phyloP scores from a whole-genome alignment of 2,329 filamentous ascomycete species.

The Diaporthe batatas region DNA sequence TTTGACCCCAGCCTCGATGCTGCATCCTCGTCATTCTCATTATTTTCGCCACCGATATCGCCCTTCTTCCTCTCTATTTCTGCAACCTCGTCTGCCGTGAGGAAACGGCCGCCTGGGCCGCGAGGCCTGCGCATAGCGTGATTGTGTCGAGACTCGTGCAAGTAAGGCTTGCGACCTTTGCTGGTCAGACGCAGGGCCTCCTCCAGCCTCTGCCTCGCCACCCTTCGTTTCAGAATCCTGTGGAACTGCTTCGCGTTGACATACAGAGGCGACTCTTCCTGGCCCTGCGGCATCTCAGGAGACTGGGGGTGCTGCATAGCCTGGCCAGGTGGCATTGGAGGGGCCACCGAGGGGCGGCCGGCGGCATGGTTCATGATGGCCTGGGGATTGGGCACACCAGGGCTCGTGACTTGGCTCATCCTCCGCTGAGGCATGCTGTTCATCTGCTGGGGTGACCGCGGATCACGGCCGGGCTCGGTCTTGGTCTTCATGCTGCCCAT shows the following conservation, averaged over 20 bases:
- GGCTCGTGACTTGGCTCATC: slow-evolving; percentile 81
- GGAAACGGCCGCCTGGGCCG: slow-evolving; percentile 92
- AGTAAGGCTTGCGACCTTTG: slow-evolving; percentile 95
- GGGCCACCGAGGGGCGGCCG: slow-evolving; percentile 63
- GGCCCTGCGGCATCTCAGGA: slow-evolving; percentile 80
- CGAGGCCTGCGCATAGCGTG: slow-evolving; percentile 97
- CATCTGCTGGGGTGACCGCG: slow-evolving; percentile 82
- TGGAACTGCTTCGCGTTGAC: slow-evolving; percentile 99
- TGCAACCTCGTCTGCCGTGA: slow-evolving; percentile 96
- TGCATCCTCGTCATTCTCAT: slow-evolving; percentile 50
- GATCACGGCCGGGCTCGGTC: slow-evolving; percentile 74
- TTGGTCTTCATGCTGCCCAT: slow-evolving; percentile 78
- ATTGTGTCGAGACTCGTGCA: slow-evolving; percentile 97
- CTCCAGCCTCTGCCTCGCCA: slow-evolving; percentile 93
- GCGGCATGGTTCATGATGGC: slow-evolving; percentile 80
- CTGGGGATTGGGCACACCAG: slow-evolving; percentile 79
- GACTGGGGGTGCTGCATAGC: slow-evolving; percentile 79
- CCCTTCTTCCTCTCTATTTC: slow-evolving; percentile 80
- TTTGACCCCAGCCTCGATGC: slow-evolving; percentile 63
- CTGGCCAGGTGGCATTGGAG: slow-evolving; percentile 73
- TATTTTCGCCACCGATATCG: slow-evolving; percentile 54
- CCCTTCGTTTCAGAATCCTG: slow-evolving; percentile 92
- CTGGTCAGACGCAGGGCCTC: slow-evolving; percentile 92
- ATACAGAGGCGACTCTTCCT: slow-evolving; percentile 94
- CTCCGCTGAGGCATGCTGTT: slow-evolving; percentile 73